phyloP scores from a whole-genome alignment of 2,329 filamentous ascomycete genomes.

The Aspergillus proliferans region DNA sequence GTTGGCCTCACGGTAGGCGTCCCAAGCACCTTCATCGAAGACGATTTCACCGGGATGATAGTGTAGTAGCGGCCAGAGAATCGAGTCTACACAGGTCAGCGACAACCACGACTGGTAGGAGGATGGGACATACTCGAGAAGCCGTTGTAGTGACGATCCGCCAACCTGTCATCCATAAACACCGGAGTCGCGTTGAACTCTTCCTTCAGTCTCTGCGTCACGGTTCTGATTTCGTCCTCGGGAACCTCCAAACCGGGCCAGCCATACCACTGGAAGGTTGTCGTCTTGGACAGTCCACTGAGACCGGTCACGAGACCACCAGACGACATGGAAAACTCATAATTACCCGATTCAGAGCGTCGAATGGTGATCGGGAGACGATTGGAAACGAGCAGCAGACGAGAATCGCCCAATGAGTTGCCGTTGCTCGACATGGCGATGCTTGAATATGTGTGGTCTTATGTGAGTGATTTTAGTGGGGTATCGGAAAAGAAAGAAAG shows the following conservation, averaged over 20 bases:
- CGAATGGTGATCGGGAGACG: conserved; percentile 92
- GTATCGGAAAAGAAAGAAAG: not conserved
- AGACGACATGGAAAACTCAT: conserved; percentile 88
- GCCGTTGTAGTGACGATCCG: conserved; percentile 90
- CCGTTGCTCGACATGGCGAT: conserved; percentile 5
- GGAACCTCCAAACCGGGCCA: conserved; percentile 90
- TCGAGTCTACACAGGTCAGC: conserved; percentile 58
- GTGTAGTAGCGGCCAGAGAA: conserved; percentile 94
- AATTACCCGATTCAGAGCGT: conserved; percentile 76
- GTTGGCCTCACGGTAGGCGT: conserved; percentile 85
- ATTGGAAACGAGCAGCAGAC: conserved; percentile 80
- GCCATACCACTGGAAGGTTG: conserved; percentile 91
- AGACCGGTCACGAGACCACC: conserved; percentile 86
- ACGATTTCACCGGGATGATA: conserved; percentile 96
- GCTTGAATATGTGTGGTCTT: not conserved
- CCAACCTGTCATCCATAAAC: conserved; percentile 82
- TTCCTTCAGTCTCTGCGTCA: conserved; percentile 69
- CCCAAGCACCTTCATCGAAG: conserved; percentile 88
- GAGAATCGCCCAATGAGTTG: conserved; percentile 16
- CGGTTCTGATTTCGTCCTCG: conserved; percentile 64
- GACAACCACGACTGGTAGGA: not conserved
- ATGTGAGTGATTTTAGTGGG: not conserved
- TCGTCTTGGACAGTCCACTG: conserved; percentile 80
- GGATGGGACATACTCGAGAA: conserved; percentile 67
- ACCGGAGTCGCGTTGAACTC: conserved; percentile 82